A percentile compares a stretch with the other conserved stretches of the same genome.
Evolutionary conservation across 2,329 filamentous ascomycete species (phyloP).

Genomic region (Podosphaera fusca): DNA sequence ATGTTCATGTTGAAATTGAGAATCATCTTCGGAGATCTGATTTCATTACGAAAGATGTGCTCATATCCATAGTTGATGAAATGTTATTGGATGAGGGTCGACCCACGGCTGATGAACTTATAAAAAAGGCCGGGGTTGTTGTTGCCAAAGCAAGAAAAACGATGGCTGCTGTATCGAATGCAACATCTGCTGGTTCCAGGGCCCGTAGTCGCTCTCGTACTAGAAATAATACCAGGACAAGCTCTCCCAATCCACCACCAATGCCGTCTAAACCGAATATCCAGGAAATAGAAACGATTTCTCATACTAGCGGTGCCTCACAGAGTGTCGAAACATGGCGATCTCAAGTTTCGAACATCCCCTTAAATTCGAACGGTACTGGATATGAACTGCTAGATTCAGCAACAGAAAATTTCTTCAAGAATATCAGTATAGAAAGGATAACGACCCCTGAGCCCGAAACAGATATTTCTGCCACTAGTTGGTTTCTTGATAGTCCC

Average conservation of each 20-base stretch:
- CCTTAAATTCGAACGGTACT: neutral
- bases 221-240: constrained; percentile 4
- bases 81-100: constrained; percentile 11
- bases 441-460: constrained; percentile 1
- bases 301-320: neutral
- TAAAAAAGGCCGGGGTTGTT: constrained; percentile 8
- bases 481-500: constrained; percentile 3
- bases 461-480: constrained; percentile 2
- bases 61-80: constrained; percentile 10
- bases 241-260: constrained; percentile 6
- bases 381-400: neutral
- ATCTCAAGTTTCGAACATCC: neutral
- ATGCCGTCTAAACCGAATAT: constrained; percentile 2
- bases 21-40: constrained; percentile 10
- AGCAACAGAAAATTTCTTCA: neutral
- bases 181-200: constrained; percentile 3
- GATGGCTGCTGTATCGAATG: constrained; percentile 1
- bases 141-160: constrained; percentile 5
- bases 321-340: constrained; percentile 8
- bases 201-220: constrained; percentile 5
- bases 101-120: constrained; percentile 8
- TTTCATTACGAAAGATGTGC: constrained; percentile 10
- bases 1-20: constrained; percentile 10
- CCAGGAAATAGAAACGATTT: neutral
- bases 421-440: neutral